Base-by-base conservation (phyloP, 495 filamentous ascomycete genomes). In the Penicillium cinerascens region DNA sequence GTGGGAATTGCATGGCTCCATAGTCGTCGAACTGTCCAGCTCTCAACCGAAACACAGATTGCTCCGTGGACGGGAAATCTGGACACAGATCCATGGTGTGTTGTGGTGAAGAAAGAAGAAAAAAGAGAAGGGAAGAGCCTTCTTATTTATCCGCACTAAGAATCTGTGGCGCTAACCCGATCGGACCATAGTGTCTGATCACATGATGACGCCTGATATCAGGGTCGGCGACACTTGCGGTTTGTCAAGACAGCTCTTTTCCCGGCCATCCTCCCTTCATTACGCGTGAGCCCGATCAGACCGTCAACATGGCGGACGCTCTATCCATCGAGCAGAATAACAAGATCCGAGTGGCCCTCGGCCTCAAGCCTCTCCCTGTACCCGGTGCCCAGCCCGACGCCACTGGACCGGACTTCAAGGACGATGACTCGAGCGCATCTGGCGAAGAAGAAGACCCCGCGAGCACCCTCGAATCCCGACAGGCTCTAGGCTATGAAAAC, bases 281-380 rank as follows among this genome's bases (percentile, higher is more conserved):
- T 49, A 49, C 54, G 37, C 29, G 36, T 2, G 29, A 44, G 17
- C 21, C 53, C 52, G 25, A 21, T 9, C 43, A 46, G 29, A 38
- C 45, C 22, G 21, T 52, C 69, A 83, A 51, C 33, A 95, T 92
- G 88, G 72, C 82, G 33, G 88, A 92, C 77, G 78, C 84, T 59
- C 82, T 92, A 25, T 86, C 88, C 47, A 92, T 98, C 65, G 91
- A 95, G 66, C 89, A 96, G 77, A 88, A 90, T 42, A 98, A 98
- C 78, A 88, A 91, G 64, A 85, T 96, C 58, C 92, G 93, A 39
- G 79, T 84, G 54, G 89, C 89, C 35, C 79, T 97, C 58, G 93
- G 93, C 52, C 85, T 96, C 74, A 90, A 91, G 61, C 92, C 91
- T 27, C 78, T 98, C 56, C 91, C 91, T 42, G 88, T 95, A 8